Evolutionary conservation across 1,139 yeast species (phyloP), one percentile per base, ranked within the genome.

Genomic region (Diutina pseudorugosa): DNA sequence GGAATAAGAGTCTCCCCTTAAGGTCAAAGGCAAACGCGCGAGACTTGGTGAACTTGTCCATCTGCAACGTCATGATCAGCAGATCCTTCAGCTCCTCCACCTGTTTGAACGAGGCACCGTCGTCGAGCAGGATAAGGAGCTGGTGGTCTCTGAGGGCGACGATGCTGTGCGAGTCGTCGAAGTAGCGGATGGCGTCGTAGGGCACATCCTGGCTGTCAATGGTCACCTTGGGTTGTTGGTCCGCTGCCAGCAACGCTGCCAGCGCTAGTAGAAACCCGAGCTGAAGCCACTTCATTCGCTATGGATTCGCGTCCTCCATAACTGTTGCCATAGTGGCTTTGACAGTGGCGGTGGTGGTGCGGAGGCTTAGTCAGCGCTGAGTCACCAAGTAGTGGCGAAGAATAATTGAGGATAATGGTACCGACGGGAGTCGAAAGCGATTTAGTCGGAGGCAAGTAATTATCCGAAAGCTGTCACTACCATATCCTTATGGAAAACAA

Each of bases 131-230:
- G 9, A 76, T 59, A 43, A 57, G 66, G 2, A 82, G 63, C 4
- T 57, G 54, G 0, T 55, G 52, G 0, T 65, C 62, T 12, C 56
- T 57, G 70, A 73, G 62, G 12, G 71, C 67, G 44, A 85, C 58
- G 6, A 83, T 61, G 18, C 69, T 69, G 3, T 78, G 60, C 0
- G 85, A 77, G 60, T 82, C 86, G 57, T 81, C 85, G 57, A 82
- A 78, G 59, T 79, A 81, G 5, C 68, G 52, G 2, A 69, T 47
- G 23, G 18, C 36, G 8, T 27, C n/a, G 49, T 21, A 45, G 21
- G 36, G 49, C 7, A 12, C 18, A 4, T 45, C 40, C n/a, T 45
- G 49, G 14, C 8, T 4, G 23, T 25, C 19, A 18, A 45, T 27
- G 11, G 40, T 8, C 6, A 45, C 40, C n/a, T 27, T 11, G 21